phyloP scores from a whole-genome alignment of 108 stramenopile genomes.

The Epithemia pelagica region DNA sequence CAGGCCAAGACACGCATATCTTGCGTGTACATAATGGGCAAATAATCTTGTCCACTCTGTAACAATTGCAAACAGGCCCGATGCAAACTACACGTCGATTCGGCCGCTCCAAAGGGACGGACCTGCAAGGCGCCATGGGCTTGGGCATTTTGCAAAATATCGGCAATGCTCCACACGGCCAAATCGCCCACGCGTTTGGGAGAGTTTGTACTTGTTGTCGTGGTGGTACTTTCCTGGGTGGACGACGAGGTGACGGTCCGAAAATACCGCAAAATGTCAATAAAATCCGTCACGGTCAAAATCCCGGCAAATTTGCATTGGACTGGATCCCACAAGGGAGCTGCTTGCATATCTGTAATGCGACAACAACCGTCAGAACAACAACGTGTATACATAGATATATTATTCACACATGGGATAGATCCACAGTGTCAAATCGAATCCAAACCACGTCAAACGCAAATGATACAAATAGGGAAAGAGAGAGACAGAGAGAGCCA shows the following conservation, averaged over 20 bases:
- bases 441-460: too few species aligned
- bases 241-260: too few species aligned
- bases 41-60: constrained; percentile 53
- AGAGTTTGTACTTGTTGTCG: constrained; percentile 20
- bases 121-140: constrained; percentile 12
- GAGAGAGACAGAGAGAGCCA: too few species aligned
- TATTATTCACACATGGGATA: neutral
- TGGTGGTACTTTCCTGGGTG: too few species aligned
- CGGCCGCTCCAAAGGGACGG: constrained; percentile 29
- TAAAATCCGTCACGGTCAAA: constrained; percentile 93
- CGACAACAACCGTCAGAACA: neutral
- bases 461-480: too few species aligned
- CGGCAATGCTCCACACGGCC: constrained; percentile 73
- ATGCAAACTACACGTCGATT: constrained; percentile 63
- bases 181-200: constrained; percentile 52
- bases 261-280: constrained; percentile 87
- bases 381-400: neutral
- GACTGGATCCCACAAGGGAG: constrained; percentile 91
- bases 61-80: constrained; percentile 70
- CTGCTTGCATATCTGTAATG: constrained; percentile 83
- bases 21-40: constrained; percentile 78
- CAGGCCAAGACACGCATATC: constrained; percentile 83
- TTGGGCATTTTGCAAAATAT: constrained; percentile 52
- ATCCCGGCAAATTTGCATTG: constrained; percentile 86
- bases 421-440: neutral